phyloP scores from a whole-genome alignment of 495 filamentous ascomycete genomes.

The Aspergillus haitiensis region DNA sequence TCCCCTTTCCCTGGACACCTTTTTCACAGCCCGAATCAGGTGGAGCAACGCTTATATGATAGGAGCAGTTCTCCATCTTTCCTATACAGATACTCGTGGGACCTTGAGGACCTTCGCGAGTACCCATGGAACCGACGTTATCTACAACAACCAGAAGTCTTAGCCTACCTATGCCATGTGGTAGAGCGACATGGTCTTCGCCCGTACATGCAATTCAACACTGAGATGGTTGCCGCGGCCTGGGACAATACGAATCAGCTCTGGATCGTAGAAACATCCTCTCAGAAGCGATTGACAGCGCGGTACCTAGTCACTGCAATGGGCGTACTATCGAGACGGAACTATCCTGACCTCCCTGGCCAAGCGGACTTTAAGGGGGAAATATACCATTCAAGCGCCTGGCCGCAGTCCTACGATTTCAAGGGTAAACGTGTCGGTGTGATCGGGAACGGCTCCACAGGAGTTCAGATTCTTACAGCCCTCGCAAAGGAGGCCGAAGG shows the following conservation, averaged over 20 bases:
- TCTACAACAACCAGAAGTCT: neutral
- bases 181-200: slow-evolving; percentile 25
- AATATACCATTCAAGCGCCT: neutral
- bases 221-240: slow-evolving; percentile 21
- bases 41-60: slow-evolving; percentile 31
- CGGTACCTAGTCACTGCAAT: neutral
- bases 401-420: neutral
- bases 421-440: neutral
- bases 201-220: slow-evolving; percentile 33
- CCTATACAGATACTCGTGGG: slow-evolving; percentile 23
- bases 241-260: neutral
- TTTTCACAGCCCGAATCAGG: too few species aligned
- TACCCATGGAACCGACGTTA: neutral
- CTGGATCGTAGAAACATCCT: neutral
- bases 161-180: slow-evolving; percentile 16
- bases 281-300: neutral
- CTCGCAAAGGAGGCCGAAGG: neutral
- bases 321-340: neutral
- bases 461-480: neutral
- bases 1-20: too few species aligned
- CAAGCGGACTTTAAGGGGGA: neutral
- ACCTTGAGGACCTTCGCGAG: neutral
- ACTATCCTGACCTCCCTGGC: neutral
- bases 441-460: neutral
- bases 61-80: too few species aligned